phyloP scores from a whole-genome alignment of 2,329 filamentous ascomycete species.

The Neodidymelliopsis sp. region DNA sequence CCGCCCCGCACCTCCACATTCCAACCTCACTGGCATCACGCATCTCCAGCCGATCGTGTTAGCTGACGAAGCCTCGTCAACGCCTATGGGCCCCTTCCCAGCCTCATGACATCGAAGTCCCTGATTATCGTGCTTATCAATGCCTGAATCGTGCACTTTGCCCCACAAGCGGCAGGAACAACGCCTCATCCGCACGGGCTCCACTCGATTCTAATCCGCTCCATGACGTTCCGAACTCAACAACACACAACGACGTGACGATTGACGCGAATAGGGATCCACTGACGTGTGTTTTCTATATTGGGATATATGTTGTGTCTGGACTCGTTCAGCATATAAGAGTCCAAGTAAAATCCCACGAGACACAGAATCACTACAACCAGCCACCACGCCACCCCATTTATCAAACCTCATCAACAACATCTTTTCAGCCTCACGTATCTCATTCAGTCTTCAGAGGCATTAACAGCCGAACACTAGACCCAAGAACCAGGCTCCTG shows the following conservation, averaged over 20 bases:
- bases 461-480: not conserved
- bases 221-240: constrained; percentile 18
- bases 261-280: constrained; percentile 16
- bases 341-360: not conserved
- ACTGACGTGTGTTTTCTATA: constrained; percentile 15
- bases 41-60: constrained; percentile 1
- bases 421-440: constrained; percentile 4
- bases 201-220: constrained; percentile 10
- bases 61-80: constrained; percentile 8
- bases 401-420: constrained; percentile 1
- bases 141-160: constrained; percentile 14
- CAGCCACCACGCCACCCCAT: not conserved
- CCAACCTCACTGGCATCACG: constrained; percentile 3
- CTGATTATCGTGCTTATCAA: constrained; percentile 17
- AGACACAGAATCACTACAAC: constrained; percentile 5
- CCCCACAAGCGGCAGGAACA: constrained; percentile 19
- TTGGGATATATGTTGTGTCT: constrained; percentile 5
- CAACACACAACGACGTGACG: not conserved
- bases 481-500: constrained; percentile 1
- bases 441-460: constrained; percentile 5
- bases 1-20: constrained; percentile 16
- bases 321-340: constrained; percentile 8
- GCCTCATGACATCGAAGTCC: constrained; percentile 15
- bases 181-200: constrained; percentile 23
- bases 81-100: constrained; percentile 3